phyloP scores from a whole-genome alignment of 805 yeast genomes.

The Wickerhamomyces strasburgensis region DNA sequence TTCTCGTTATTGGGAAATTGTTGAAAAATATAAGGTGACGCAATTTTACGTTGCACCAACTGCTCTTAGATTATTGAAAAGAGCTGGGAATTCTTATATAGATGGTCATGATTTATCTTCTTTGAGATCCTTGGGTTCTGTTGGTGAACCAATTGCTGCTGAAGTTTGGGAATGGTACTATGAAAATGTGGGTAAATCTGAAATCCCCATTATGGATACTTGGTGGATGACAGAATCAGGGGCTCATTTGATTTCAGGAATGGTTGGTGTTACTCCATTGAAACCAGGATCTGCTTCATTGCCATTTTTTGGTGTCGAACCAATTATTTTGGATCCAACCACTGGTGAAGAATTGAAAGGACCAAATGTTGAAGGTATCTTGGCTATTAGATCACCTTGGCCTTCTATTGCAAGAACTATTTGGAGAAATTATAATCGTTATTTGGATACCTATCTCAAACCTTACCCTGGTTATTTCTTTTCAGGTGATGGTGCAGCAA shows the following conservation, averaged over 20 bases:
- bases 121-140: slow-evolving; percentile 71
- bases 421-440: slow-evolving; percentile 71
- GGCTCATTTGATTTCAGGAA: slow-evolving; percentile 70
- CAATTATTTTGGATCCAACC: slow-evolving; percentile 69
- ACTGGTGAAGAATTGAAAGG: slow-evolving; percentile 65
- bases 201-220: slow-evolving; percentile 71
- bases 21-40: slow-evolving; percentile 64
- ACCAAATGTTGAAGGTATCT: slow-evolving; percentile 74
- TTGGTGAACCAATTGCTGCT: slow-evolving; percentile 83
- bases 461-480: slow-evolving; percentile 81
- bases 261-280: slow-evolving; percentile 73
- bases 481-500: slow-evolving; percentile 88
- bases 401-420: slow-evolving; percentile 84
- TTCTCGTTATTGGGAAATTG: slow-evolving; percentile 77
- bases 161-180: slow-evolving; percentile 88
- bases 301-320: slow-evolving; percentile 79
- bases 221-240: slow-evolving; percentile 92
- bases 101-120: slow-evolving; percentile 58
- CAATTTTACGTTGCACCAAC: slow-evolving; percentile 86
- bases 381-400: slow-evolving; percentile 71
- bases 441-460: slow-evolving; percentile 73
- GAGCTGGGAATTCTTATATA: slow-evolving; percentile 64
- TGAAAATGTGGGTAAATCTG: slow-evolving; percentile 63
- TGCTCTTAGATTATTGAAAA: slow-evolving; percentile 68
- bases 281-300: slow-evolving; percentile 84